phyloP scores from a whole-genome alignment of 495 filamentous ascomycete genomes.

The Penicillium nucicola region DNA sequence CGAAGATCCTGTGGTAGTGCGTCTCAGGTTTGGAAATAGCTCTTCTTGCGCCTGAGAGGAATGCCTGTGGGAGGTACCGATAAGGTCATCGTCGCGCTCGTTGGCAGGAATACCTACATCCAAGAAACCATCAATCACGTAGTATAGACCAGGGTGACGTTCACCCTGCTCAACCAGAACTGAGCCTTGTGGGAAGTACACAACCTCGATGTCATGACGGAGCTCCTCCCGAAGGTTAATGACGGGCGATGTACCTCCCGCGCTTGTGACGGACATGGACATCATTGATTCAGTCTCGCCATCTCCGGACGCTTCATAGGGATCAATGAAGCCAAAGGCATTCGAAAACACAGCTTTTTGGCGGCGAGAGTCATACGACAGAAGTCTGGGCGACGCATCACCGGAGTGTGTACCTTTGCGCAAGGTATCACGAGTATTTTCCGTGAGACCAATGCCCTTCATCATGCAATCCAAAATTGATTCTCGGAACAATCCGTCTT shows the following conservation, averaged over 20 bases:
- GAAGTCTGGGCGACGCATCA: slow-evolving; percentile 78
- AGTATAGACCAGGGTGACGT: slow-evolving; percentile 92
- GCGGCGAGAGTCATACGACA: slow-evolving; percentile 79
- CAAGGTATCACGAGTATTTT: slow-evolving; percentile 55
- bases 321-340: slow-evolving; percentile 93
- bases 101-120: slow-evolving; percentile 78
- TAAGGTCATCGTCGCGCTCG: slow-evolving; percentile 45
- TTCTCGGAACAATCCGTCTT: slow-evolving; percentile 82
- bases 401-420: slow-evolving; percentile 64
- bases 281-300: slow-evolving; percentile 85
- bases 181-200: slow-evolving; percentile 91
- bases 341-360: slow-evolving; percentile 83
- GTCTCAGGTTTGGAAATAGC: slow-evolving; percentile 45
- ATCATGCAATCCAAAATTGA: slow-evolving; percentile 94
- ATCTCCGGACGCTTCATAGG: slow-evolving; percentile 76
- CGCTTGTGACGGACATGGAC: slow-evolving; percentile 59
- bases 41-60: slow-evolving; percentile 37
- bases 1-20: slow-evolving; percentile 49
- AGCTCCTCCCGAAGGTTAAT: slow-evolving; percentile 66
- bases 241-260: slow-evolving; percentile 52
- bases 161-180: slow-evolving; percentile 97
- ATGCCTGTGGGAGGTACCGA: slow-evolving; percentile 31
- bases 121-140: slow-evolving; percentile 95
- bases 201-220: slow-evolving; percentile 92
- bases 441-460: slow-evolving; percentile 82